These are phyloP conservation scores for Pseudozyma sp. DNA, from an alignment of 1,284 basidiomycete genomes.

Conservation along the genomic window DNA sequence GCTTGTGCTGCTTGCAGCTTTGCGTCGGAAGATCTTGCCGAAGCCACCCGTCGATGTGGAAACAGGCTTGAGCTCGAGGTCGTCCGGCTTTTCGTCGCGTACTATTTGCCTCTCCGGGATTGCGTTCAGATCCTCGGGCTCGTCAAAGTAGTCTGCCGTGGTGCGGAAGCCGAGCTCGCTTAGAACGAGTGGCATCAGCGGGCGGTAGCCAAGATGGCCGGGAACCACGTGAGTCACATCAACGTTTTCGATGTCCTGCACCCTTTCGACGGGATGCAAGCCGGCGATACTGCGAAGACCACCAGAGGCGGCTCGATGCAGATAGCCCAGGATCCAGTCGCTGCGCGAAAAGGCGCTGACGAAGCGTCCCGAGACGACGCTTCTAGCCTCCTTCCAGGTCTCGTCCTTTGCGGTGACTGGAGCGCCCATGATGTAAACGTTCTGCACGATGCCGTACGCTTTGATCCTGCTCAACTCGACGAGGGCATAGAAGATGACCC, in stretches of 20 bases:
- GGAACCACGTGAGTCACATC: slow-evolving; percentile 67
- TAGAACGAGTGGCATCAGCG: slow-evolving; percentile 66
- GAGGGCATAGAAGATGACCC: slow-evolving; percentile 67
- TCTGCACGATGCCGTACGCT: slow-evolving; percentile 67
- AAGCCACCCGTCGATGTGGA: slow-evolving; percentile 56
- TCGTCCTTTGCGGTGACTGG: slow-evolving; percentile 64
- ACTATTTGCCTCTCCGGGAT: slow-evolving; percentile 65
- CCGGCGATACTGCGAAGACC: slow-evolving; percentile 67
- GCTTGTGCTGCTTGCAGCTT: slow-evolving; percentile 18
- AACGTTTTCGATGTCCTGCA: slow-evolving; percentile 66
- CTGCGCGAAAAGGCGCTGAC: slow-evolving; percentile 67
- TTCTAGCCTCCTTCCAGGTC: slow-evolving; percentile 62
- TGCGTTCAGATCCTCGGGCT: slow-evolving; percentile 64
- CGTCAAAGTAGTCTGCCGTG: slow-evolving; percentile 68
- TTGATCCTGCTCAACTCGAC: slow-evolving; percentile 63
- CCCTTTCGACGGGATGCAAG: slow-evolving; percentile 63
- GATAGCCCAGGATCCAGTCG: slow-evolving; percentile 68
- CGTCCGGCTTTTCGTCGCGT: slow-evolving; percentile 15
- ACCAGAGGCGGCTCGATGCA: slow-evolving; percentile 66
- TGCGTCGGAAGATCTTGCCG: slow-evolving; percentile 56
- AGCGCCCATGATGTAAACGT: slow-evolving; percentile 67
- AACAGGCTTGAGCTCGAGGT: slow-evolving; percentile 52
- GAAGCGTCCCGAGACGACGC: slow-evolving; percentile 65
- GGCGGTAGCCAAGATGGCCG: slow-evolving; percentile 65
- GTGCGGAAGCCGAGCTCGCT: slow-evolving; percentile 66